Base-by-base conservation (phyloP, 768 basidiomycete genomes). In the Suillus tomentosus region DNA sequence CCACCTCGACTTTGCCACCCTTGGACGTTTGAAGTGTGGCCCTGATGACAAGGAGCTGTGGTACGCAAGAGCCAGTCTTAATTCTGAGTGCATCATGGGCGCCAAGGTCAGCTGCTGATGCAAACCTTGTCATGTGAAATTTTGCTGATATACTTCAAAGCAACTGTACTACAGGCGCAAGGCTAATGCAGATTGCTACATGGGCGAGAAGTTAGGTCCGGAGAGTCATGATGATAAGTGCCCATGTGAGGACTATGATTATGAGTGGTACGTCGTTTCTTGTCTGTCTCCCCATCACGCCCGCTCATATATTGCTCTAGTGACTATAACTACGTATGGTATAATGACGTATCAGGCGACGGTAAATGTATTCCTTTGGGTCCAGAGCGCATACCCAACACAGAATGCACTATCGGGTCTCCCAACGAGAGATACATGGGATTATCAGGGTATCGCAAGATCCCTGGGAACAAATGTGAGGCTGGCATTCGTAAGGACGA, bases 81-180 rank as follows among this genome's bases (percentile, higher is more conserved):
- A 83, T 54, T 81, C 81, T 37, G 85, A 93, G 67, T 99, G 96
- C 76, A 77, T 99, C 27, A 96, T 99, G 94, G 96, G 96, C 0
- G 93, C 92, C 72, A 95, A 91, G 84, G 94, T 92, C 61, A 57
- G 82, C 66, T 34, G 19, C 27, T 36, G 27, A 37, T 11, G 9
- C 3, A 17, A n/a, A 11, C n/a, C 34, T 11, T 40, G n/a, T 19
- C 9, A 27, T 19, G 22, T 14, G 15, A 22, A 3, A 22, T n/a
- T 13, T 39, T 10, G 54, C 31, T 59, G 47, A 47, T 24, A 19
- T 47, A n/a, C 7, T 47, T 13, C n/a, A 22, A 24, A 96, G 93
- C 96, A 97, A 91, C 97, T 91, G 89, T 99, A 96, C 75, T 82
- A 76, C 61, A 86, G 96, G 27, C 84, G 95, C 73, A 99, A 94